Base-by-base conservation (phyloP, 495 filamentous ascomycete genomes). In the Hypoxylon intermedium region DNA sequence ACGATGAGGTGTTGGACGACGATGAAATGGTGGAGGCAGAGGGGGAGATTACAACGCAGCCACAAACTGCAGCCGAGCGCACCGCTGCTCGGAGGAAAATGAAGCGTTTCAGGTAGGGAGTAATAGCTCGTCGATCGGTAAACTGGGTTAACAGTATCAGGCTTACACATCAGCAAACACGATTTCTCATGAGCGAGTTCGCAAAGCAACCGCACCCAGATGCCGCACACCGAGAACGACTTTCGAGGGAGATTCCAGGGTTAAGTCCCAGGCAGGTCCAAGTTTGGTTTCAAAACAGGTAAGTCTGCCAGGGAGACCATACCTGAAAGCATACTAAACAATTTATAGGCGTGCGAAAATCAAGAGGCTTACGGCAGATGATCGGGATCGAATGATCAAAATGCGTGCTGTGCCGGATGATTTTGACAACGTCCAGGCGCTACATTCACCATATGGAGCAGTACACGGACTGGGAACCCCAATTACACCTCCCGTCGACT, bases 211-310 rank as follows among this genome's bases (percentile, higher is more conserved):
- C 93, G 16, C 93, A 98, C 76, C 93, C 93, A 9, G 93, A 98
- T 72, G 93, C 93, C 24, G 89, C 91, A 38, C 92, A 98, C 75
- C 84, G 93, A 53, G 92, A 97, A 73, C 82, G 92, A 26, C 78
- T 98, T 46, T 93, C 93, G 26, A 81, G 89, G 53, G 93, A 97
- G 68, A 97, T 98, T 47, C 93, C 93, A 37, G 93, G 93, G 7
- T 77, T 98, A 38, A 97, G 90, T 56, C 91, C 93, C 34, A 85
- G 93, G 54, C 93, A 98, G 71, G 93, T 98, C 6, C 93, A 98
- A 77, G 93, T 98, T 55, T 98, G 93, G 93, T 98, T 98, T 74
- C 93, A 98, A 75, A 98, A 98, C 75, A 86, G 93, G 93, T 96
- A 82, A 62, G 82, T 71, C 48, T 63, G 43, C 51, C 50, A 12